Conservation (phyloP, 2,329 filamentous ascomycete species). For the Calonectria naviculata region DNA sequence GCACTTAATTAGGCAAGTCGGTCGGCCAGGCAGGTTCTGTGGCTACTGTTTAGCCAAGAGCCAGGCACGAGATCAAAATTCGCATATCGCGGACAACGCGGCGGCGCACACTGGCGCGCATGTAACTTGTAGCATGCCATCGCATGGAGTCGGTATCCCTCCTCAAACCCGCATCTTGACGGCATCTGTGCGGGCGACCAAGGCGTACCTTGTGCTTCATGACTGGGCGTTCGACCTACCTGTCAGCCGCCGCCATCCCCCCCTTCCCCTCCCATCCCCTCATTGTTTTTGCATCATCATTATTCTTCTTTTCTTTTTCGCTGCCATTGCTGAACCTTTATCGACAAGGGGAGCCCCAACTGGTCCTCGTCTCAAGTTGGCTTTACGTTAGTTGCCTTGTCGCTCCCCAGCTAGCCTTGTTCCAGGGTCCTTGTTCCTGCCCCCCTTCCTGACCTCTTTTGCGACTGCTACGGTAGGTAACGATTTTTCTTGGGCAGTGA, state of each 20-base stretch:
- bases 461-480: constrained; percentile 23
- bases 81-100: background rate
- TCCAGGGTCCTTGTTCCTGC: constrained; percentile 23
- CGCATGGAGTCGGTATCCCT: background rate
- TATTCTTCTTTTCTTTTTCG: background rate
- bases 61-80: background rate
- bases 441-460: constrained; percentile 16
- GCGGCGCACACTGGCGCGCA: background rate
- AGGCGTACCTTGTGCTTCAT: background rate
- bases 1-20: background rate
- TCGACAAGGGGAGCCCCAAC: background rate
- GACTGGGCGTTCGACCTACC: background rate
- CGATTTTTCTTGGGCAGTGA: constrained; percentile 8
- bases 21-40: background rate
- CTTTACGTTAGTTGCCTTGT: constrained; percentile 7
- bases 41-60: background rate
- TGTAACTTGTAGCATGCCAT: background rate
- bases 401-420: constrained; percentile 5
- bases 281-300: background rate
- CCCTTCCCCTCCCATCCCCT: background rate
- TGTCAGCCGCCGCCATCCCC: background rate
- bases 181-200: background rate
- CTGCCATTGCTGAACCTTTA: background rate
- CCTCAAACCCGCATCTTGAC: background rate
- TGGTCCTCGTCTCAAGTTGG: background rate